Evolutionary conservation across 148 eudicot species (phyloP).

Genomic region (Vaccinium darrowii): DNA sequence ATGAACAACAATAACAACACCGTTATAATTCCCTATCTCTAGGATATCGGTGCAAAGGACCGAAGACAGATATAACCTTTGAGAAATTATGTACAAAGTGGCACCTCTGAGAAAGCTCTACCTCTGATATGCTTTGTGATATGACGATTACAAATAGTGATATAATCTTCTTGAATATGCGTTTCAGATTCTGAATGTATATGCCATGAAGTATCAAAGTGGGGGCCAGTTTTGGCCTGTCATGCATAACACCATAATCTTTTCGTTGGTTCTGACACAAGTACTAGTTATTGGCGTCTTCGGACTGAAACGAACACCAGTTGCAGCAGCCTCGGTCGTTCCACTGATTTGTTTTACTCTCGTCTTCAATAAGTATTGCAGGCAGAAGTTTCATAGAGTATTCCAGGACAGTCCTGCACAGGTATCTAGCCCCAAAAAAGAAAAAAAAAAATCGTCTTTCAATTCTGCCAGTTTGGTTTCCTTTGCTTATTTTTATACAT

Average conservation of each 20-base stretch:
- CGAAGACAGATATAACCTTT: not conserved
- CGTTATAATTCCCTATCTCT: not conserved
- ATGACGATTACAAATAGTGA: not conserved
- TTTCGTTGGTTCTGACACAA: slow-evolving; percentile 76
- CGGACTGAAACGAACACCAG: slow-evolving; percentile 47
- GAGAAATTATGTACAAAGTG: not conserved
- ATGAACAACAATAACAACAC: not conserved
- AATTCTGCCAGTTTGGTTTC: not conserved
- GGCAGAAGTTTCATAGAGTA: slow-evolving; percentile 67
- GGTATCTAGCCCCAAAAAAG: slow-evolving; percentile 34
- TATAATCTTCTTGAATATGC: not conserved
- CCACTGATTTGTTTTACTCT: slow-evolving; percentile 57
- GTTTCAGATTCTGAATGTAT: slow-evolving; percentile 85
- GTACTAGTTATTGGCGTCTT: slow-evolving; percentile 59
- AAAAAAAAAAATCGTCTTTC: not conserved
- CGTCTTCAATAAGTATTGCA: slow-evolving; percentile 70
- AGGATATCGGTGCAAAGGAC: not conserved
- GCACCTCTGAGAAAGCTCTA: too few species aligned
- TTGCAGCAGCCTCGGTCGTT: slow-evolving; percentile 55
- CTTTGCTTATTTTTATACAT: not conserved
- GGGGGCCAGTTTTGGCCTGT: slow-evolving; percentile 94
- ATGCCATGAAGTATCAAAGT: slow-evolving; percentile 64
- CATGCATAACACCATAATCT: slow-evolving; percentile 65
- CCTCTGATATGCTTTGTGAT: not conserved
- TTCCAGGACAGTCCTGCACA: slow-evolving; percentile 50